phyloP scores from a whole-genome alignment of 345 rosid genomes.

The Syzygium jambos region DNA sequence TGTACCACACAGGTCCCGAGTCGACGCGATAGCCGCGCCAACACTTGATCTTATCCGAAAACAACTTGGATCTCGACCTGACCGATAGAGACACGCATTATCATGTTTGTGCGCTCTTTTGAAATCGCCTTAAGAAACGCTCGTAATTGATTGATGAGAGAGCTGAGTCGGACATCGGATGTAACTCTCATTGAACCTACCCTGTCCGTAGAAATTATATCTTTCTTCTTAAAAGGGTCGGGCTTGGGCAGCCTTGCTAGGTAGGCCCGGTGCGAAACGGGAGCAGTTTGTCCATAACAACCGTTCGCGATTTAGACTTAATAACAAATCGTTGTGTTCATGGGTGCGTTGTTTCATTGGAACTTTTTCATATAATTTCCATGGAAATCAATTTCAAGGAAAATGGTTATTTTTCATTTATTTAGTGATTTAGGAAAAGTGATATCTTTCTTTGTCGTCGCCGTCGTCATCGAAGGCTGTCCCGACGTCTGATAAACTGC shows the following conservation, averaged over 20 bases:
- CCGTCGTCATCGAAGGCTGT: too few species aligned
- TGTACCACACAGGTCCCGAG: neutral
- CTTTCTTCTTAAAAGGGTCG: neutral
- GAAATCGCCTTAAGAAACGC: neutral
- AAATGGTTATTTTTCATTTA: neutral
- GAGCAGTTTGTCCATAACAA: neutral
- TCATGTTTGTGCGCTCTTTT: neutral
- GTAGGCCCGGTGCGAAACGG: neutral
- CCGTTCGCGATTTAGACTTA: fast-evolving
- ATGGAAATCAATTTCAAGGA: neutral
- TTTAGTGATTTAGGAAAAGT: neutral
- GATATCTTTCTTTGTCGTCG: too few species aligned
- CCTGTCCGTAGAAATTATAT: neutral
- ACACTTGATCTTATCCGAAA: neutral
- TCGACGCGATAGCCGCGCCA: neutral
- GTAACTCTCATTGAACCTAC: neutral
- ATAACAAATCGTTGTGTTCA: too few species aligned
- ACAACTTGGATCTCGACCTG: neutral
- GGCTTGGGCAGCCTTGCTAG: neutral
- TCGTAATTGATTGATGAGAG: neutral
- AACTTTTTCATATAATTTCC: neutral
- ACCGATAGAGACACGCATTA: neutral
- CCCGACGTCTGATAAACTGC: neutral
- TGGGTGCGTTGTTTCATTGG: neutral
- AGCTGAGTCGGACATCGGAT: neutral